Conservation (phyloP, 768 basidiomycete species). For the Mrakia frigida region DNA sequence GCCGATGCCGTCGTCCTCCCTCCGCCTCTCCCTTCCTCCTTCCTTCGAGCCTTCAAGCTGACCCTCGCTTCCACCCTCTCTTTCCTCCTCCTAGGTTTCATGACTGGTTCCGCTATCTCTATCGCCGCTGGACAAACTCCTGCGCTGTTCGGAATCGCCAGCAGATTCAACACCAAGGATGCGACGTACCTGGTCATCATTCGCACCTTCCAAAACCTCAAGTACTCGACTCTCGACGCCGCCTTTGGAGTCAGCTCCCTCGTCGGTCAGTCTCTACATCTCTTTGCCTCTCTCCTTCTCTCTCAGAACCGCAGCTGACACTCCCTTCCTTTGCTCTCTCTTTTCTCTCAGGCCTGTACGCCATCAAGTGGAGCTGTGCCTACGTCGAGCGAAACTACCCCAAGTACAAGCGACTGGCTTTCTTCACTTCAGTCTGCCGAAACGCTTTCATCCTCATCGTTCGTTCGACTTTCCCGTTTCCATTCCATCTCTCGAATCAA, state of each 20-base stretch:
- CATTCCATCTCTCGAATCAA: too few species aligned
- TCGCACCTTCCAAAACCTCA: constrained; percentile 81
- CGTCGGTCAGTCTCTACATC: too few species aligned
- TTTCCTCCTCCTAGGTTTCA: constrained; percentile 44
- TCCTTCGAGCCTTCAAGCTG: neutral
- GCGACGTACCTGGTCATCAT: constrained; percentile 29
- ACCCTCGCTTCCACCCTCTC: neutral
- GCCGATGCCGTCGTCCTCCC: too few species aligned
- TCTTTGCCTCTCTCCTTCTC: too few species aligned
- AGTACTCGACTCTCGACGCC: constrained; percentile 67
- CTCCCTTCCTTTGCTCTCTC: too few species aligned
- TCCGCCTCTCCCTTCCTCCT: neutral
- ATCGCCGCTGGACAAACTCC: constrained; percentile 51
- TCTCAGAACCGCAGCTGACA: too few species aligned
- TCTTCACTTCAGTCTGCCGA: constrained; percentile 55
- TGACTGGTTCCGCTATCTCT: constrained; percentile 82
- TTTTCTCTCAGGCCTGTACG: constrained; percentile 39
- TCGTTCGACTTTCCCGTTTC: too few species aligned
- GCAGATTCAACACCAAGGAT: constrained; percentile 51
- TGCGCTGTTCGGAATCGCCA: constrained; percentile 74
- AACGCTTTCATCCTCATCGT: constrained; percentile 61
- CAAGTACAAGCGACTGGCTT: constrained; percentile 49
- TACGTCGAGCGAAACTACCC: constrained; percentile 38
- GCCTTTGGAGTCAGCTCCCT: constrained; percentile 82
- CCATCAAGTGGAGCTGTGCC: constrained; percentile 42